Conservation (phyloP, 2,329 filamentous ascomycete genomes). For the Fusarium sp. region DNA sequence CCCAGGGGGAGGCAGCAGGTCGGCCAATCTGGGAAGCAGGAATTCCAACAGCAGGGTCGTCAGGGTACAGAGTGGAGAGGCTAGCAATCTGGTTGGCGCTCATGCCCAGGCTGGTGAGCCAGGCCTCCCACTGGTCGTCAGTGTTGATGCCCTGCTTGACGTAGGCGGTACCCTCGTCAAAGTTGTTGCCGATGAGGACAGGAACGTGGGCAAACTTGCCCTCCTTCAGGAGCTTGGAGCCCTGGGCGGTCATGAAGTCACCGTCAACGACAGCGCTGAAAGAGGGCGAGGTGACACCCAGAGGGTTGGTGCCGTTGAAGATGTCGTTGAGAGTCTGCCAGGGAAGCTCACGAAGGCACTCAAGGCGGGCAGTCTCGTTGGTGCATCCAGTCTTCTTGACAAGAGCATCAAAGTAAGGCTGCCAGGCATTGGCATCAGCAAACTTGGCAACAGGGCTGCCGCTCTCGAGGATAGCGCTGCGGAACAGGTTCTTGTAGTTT, state of each 20-base stretch:
- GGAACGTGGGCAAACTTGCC: conserved; percentile 74
- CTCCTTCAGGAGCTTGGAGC: conserved; percentile 63
- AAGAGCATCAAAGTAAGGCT: conserved; percentile 48
- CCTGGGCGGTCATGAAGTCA: conserved; percentile 55
- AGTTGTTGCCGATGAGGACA: conserved; percentile 71
- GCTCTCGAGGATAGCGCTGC: conserved; percentile 62
- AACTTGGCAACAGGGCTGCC: conserved; percentile 52
- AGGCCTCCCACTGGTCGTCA: conserved; percentile 59
- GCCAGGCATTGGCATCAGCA: conserved; percentile 36
- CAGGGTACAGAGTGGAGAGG: conserved; percentile 61
- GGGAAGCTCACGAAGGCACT: conserved; percentile 49
- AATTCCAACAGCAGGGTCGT: conserved; percentile 60
- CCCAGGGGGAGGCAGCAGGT: conserved; percentile 47
- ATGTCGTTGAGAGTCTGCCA: conserved; percentile 47
- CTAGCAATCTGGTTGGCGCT: conserved; percentile 46
- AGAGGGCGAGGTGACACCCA: conserved; percentile 26
- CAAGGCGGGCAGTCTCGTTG: conserved; percentile 38
- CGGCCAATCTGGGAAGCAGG: conserved; percentile 55
- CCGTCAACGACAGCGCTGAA: conserved; percentile 48
- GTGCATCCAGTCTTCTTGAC: conserved; percentile 41
- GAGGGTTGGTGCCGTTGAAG: conserved; percentile 41
- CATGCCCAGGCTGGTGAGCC: conserved; percentile 32
- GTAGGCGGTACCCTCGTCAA: conserved; percentile 72
- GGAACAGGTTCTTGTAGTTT: conserved; percentile 65
- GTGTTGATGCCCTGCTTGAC: conserved; percentile 65